These are phyloP conservation scores for Claviceps citrina DNA, from an alignment of 2,329 filamentous ascomycete species.

Conservation along the genomic window DNA sequence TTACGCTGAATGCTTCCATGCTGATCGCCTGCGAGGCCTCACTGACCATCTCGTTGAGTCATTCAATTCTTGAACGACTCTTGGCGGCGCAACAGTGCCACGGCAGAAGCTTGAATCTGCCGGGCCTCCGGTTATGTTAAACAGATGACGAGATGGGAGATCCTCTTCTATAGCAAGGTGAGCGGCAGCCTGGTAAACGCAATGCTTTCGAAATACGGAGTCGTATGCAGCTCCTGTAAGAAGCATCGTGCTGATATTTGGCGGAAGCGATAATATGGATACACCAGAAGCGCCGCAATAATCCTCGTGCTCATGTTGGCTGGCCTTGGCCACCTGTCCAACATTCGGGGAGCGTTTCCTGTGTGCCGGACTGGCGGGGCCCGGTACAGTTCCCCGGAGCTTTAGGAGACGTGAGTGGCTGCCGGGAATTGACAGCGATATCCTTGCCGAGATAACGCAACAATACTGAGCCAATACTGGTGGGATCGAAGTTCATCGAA, in stretches of 20 bases:
- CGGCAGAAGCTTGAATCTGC: not conserved
- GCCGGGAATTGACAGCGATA: conserved; percentile 1
- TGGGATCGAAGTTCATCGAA: not conserved
- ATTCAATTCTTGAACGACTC: not conserved
- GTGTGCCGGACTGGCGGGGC: conserved; percentile 7
- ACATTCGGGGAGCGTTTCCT: conserved; percentile 1
- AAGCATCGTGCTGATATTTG: not conserved
- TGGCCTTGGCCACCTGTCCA: not conserved
- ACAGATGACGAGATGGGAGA: not conserved
- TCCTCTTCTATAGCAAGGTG: no score
- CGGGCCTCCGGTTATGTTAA: not conserved
- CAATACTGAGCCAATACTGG: not conserved
- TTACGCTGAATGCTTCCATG: no score
- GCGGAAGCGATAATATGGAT: conserved; percentile 7
- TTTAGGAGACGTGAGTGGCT: conserved; percentile 4
- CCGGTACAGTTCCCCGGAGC: conserved; percentile 10
- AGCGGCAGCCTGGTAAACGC: no score
- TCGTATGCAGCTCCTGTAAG: conserved; percentile 8
- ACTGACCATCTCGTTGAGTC: not conserved
- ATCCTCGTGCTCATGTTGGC: not conserved
- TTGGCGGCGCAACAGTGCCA: not conserved
- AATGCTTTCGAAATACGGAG: conserved; percentile 6
- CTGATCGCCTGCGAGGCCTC: no score
- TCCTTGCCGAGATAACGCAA: not conserved
- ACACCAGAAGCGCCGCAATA: conserved; percentile 2